phyloP scores from a whole-genome alignment of 2,329 filamentous ascomycete species.

The Myriosclerotinia duriaeana region DNA sequence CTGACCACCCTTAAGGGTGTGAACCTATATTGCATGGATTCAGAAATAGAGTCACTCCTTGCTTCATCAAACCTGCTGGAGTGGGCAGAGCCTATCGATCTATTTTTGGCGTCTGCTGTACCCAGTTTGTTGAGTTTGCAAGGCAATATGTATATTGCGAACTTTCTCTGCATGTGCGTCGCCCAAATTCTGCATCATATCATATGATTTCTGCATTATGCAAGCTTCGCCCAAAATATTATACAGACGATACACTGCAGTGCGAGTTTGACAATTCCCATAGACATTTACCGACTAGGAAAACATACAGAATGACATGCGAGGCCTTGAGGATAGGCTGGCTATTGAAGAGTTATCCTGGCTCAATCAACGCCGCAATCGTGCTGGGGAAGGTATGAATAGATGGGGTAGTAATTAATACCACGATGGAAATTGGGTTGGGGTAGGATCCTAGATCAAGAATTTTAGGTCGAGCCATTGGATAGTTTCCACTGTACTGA shows the following conservation, averaged over 20 bases:
- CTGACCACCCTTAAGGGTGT: background rate
- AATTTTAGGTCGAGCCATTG: background rate
- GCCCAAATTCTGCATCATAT: background rate
- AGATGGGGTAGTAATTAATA: background rate
- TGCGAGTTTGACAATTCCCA: background rate
- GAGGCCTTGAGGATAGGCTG: background rate
- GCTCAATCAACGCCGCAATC: background rate
- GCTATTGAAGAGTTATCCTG: background rate
- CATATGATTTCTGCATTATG: background rate
- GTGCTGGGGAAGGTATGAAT: background rate
- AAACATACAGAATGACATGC: background rate
- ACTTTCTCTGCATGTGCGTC: background rate
- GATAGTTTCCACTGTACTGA: background rate
- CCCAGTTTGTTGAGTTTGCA: background rate
- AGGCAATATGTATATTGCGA: background rate
- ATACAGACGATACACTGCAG: background rate
- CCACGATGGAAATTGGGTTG: background rate
- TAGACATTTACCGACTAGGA: background rate
- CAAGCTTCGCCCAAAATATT: background rate
- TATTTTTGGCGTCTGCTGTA: background rate
- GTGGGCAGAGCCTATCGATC: background rate
- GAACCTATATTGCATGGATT: too few species aligned
- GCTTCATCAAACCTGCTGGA: background rate
- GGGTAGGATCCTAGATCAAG: background rate
- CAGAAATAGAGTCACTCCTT: background rate